Conservation (phyloP, 805 yeast genomes). For the Citeromyces matritensis region DNA sequence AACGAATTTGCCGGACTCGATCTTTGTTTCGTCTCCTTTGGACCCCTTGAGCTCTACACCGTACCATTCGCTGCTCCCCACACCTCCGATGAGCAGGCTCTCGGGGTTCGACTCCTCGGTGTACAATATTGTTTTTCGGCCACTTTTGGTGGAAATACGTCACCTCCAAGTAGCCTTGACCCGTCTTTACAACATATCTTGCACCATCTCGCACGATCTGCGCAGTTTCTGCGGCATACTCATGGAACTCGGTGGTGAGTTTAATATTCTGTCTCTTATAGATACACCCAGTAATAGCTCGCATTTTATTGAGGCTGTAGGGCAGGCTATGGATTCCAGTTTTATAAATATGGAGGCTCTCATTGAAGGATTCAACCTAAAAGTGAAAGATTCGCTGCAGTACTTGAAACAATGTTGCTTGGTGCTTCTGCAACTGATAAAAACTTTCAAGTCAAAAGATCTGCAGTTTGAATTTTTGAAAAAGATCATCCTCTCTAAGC, state of each 20-base stretch:
- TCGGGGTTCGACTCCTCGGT: constrained; percentile 12
- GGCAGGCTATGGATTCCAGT: constrained; percentile 33
- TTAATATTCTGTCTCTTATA: constrained; percentile 37
- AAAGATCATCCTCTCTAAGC: constrained; percentile 22
- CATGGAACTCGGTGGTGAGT: constrained; percentile 39
- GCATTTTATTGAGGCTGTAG: constrained; percentile 27
- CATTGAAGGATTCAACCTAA: constrained; percentile 18
- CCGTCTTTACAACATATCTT: constrained; percentile 19
- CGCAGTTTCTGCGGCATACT: constrained; percentile 21
- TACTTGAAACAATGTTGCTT: constrained; percentile 28
- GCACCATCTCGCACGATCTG: constrained; percentile 22
- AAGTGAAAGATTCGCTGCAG: constrained; percentile 35
- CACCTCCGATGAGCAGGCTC: constrained; percentile 15
- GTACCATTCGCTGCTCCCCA: constrained; percentile 30
- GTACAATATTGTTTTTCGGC: constrained; percentile 10
- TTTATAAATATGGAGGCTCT: constrained; percentile 33
- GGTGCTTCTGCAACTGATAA: constrained; percentile 26
- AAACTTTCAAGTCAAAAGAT: constrained; percentile 35
- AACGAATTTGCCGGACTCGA: constrained; percentile 27
- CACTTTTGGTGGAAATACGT: constrained; percentile 10
- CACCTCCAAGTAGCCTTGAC: constrained; percentile 5
- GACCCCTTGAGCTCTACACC: constrained; percentile 40
- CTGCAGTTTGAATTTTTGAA: constrained; percentile 27
- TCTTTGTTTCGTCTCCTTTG: constrained; percentile 31
- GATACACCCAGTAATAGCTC: constrained; percentile 7